A percentile compares a stretch with the other conserved stretches of the same genome.
These are phyloP conservation scores for Rhizopus arrhizus DNA, from an alignment of 371 early-diverging fungal species.

Conservation along the genomic window DNA sequence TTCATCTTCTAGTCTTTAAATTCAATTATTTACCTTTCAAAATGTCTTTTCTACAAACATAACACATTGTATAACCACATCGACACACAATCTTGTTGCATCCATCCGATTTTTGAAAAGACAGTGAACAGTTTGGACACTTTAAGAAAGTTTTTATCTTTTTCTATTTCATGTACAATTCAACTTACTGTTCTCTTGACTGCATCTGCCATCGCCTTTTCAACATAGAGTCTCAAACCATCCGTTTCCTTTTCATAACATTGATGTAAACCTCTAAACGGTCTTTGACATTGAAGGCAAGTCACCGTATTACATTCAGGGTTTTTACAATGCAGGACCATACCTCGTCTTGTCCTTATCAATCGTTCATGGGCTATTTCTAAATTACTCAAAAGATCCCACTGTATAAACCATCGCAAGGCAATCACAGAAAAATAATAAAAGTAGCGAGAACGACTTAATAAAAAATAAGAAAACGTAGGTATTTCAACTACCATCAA, in stretches of 20 bases:
- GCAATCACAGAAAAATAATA: slow-evolving; percentile 1
- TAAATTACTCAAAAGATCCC: slow-evolving; percentile 37
- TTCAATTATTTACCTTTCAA: slow-evolving; percentile 14
- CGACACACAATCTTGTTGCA: slow-evolving; percentile 74
- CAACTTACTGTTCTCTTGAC: slow-evolving; percentile 65
- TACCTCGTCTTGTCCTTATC: slow-evolving; percentile 34
- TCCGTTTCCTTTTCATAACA: slow-evolving; percentile 63
- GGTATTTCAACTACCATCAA: slow-evolving; percentile 35
- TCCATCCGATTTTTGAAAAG: slow-evolving; percentile 65
- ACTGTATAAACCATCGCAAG: slow-evolving; percentile 24
- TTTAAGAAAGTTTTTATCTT: slow-evolving; percentile 19
- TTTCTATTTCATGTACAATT: neutral
- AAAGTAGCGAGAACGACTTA: slow-evolving; percentile 11
- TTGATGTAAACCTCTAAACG: slow-evolving; percentile 53
- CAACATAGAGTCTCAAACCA: slow-evolving; percentile 61
- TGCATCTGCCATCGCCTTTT: slow-evolving; percentile 69
- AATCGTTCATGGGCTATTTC: slow-evolving; percentile 40
- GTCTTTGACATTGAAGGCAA: slow-evolving; percentile 53
- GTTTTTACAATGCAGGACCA: slow-evolving; percentile 54
- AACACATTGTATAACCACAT: slow-evolving; percentile 70
- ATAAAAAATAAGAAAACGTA: slow-evolving; percentile 6
- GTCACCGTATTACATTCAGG: slow-evolving; percentile 48
- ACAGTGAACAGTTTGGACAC: slow-evolving; percentile 65
- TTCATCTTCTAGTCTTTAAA: neutral
- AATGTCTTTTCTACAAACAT: slow-evolving; percentile 67